Evolutionary conservation across 1,284 basidiomycete species (phyloP).

Genomic region (Melampsora americana): DNA sequence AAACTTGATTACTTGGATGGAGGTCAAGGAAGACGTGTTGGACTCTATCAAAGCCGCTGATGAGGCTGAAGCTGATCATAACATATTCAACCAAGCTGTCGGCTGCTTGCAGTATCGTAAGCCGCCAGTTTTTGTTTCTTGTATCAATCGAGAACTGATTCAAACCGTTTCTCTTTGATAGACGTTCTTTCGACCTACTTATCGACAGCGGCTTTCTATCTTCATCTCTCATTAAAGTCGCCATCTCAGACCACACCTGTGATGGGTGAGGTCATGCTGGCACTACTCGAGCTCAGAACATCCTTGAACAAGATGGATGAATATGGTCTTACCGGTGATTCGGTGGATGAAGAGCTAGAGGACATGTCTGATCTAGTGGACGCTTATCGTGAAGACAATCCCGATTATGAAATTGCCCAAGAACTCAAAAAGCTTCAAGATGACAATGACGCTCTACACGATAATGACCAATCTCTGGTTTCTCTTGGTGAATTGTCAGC

Average conservation of each 20-base stretch:
- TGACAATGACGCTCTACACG: constrained; percentile 7
- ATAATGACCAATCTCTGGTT: neutral
- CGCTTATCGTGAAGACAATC: constrained; percentile 13
- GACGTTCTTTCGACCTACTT: constrained; percentile 38
- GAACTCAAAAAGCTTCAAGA: constrained; percentile 26
- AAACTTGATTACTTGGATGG: constrained; percentile 4
- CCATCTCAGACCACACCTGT: constrained; percentile 17
- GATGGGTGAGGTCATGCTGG: constrained; percentile 20
- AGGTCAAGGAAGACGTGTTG: constrained; percentile 18
- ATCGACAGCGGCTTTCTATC: constrained; percentile 36
- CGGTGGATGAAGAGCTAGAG: constrained; percentile 45
- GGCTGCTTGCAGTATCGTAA: constrained; percentile 32
- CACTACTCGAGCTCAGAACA: constrained; percentile 33
- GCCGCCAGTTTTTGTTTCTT: neutral
- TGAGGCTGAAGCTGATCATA: constrained; percentile 5
- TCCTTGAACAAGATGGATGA: constrained; percentile 47
- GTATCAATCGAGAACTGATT: neutral
- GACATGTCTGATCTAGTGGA: constrained; percentile 1
- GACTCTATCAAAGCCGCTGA: neutral
- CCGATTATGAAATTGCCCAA: constrained; percentile 18
- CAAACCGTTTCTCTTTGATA: neutral
- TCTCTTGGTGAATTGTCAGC: constrained; percentile 4
- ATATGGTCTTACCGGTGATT: constrained; percentile 51
- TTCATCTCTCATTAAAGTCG: constrained; percentile 26
- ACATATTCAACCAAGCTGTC: constrained; percentile 14